Base-by-base conservation (phyloP, 768 basidiomycete genomes). In the Pholiota microspora region DNA sequence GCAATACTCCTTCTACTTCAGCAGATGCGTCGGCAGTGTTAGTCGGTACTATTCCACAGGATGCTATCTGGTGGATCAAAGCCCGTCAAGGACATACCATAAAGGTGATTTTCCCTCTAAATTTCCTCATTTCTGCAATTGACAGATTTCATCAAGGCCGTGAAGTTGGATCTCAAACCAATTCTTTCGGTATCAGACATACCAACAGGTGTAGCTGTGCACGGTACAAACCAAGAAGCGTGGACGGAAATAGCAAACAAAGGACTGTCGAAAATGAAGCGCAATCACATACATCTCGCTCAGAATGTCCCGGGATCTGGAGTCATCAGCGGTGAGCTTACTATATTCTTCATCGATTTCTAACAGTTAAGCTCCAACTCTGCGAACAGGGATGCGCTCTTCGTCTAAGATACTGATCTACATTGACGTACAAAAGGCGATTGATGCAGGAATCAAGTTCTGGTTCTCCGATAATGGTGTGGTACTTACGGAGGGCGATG, bases 251-350 rank as follows among this genome's bases (percentile, higher is more conserved):
- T 42, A 94, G 92, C 77, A 12, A 74, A 72, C 6, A 72, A 84
- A 58, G 94, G 94, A 0, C 69, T 97, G 15, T 92, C 88, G 0
- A 85, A 78, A 58, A 97, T 95, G 94, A 78, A 71, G 10, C 78
- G 96, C 23, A 96, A 94, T 64, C 94, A 98, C 64, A 89, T 98
- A 34, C 96, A 99, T 69, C 77, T 97, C 12, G 94, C 95, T 0
- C 89, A 94, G 66, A 86, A 89, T 31, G 71, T 90, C 2, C 73
- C 78, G 2, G 83, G 84, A 7, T 67, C 84, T 2, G 79, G 80
- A 4, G 84, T 91, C 45, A 80, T 88, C 49, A 94, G 91, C 59
- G 92, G 94, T 92, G 53, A 23, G 84, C 68, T 21, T 10, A n/a
- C 4, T 16, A 34, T n/a, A 15, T 34, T 35, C 10, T 15, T 34